Conservation (phyloP, 2,329 filamentous ascomycete genomes). For the Periconia digitata region DNA sequence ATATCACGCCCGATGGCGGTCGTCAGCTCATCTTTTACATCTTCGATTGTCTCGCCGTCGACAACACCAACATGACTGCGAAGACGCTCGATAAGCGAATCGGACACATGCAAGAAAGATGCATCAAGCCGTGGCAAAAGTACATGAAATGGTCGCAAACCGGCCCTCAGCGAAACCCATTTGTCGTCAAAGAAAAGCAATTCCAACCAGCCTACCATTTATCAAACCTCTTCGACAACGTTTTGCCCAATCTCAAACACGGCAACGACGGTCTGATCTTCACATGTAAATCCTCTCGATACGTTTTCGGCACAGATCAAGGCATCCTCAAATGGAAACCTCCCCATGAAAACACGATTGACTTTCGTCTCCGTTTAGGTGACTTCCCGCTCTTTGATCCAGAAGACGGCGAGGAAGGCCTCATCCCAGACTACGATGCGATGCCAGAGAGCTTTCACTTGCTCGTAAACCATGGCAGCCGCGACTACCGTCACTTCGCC, state of each 20-base stretch:
- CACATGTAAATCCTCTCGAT: conserved; percentile 81
- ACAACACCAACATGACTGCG: conserved; percentile 73
- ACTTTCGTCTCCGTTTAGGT: conserved; percentile 76
- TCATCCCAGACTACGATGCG: conserved; percentile 74
- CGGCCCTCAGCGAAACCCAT: conserved; percentile 68
- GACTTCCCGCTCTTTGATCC: conserved; percentile 73
- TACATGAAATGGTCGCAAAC: conserved; percentile 52
- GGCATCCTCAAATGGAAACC: conserved; percentile 99
- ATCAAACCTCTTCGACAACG: conserved; percentile 74
- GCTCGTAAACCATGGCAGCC: conserved; percentile 66
- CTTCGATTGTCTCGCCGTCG: conserved; percentile 87
- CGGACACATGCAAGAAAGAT: conserved; percentile 77
- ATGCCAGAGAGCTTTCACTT: conserved; percentile 70
- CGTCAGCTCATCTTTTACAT: conserved; percentile 79
- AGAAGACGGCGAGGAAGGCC: conserved; percentile 66
- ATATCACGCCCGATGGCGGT: conserved; percentile 65
- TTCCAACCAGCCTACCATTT: conserved; percentile 89
- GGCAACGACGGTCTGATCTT: conserved; percentile 98
- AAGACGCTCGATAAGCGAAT: conserved; percentile 85
- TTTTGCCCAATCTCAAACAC: conserved; percentile 81
- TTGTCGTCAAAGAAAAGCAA: conserved; percentile 82
- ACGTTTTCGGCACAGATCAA: conserved; percentile 86
- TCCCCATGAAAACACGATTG: conserved; percentile 89
- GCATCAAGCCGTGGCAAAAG: conserved; percentile 70
- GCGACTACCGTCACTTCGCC: conserved; percentile 66